Evolutionary conservation across 1,284 basidiomycete species (phyloP).

Genomic region (Malassezia restricta): DNA sequence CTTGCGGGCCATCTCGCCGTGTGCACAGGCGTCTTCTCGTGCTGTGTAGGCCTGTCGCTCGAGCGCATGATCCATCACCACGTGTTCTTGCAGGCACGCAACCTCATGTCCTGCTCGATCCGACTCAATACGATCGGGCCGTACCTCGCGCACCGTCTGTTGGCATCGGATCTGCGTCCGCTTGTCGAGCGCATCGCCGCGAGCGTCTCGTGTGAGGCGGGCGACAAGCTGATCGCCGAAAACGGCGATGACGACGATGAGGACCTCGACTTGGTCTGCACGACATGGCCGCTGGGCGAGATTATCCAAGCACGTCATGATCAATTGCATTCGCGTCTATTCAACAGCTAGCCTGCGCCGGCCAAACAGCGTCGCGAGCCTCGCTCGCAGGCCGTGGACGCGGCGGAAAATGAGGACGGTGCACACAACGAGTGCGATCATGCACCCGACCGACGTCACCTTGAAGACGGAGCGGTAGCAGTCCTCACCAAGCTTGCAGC

Average conservation of each 20-base stretch:
- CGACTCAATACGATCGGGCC: constrained; percentile 84
- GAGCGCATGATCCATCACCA: constrained; percentile 63
- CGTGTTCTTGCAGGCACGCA: constrained; percentile 80
- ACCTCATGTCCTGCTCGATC: constrained; percentile 77
- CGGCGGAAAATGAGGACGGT: constrained; percentile 22
- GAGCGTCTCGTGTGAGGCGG: background rate
- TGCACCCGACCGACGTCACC: constrained; percentile 26
- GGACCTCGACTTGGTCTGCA: constrained; percentile 54
- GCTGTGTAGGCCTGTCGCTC: constrained; percentile 60
- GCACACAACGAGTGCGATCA: constrained; percentile 22
- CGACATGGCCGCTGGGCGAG: constrained; percentile 93
- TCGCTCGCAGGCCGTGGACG: background rate
- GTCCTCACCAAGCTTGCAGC: constrained; percentile 37
- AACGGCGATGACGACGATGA: background rate
- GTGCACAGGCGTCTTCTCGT: constrained; percentile 76
- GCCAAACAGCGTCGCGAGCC: background rate
- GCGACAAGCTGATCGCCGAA: background rate
- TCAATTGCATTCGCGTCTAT: constrained; percentile 84
- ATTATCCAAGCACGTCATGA: constrained; percentile 80
- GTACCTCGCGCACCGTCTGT: constrained; percentile 76
- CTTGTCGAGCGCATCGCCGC: constrained; percentile 13
- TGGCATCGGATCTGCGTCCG: constrained; percentile 57
- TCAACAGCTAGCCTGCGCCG: constrained; percentile 55
- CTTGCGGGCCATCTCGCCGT: constrained; percentile 65
- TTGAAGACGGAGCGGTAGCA: constrained; percentile 40